phyloP scores from a whole-genome alignment of 2,329 filamentous ascomycete species.

The Parascedosporium putredinis region DNA sequence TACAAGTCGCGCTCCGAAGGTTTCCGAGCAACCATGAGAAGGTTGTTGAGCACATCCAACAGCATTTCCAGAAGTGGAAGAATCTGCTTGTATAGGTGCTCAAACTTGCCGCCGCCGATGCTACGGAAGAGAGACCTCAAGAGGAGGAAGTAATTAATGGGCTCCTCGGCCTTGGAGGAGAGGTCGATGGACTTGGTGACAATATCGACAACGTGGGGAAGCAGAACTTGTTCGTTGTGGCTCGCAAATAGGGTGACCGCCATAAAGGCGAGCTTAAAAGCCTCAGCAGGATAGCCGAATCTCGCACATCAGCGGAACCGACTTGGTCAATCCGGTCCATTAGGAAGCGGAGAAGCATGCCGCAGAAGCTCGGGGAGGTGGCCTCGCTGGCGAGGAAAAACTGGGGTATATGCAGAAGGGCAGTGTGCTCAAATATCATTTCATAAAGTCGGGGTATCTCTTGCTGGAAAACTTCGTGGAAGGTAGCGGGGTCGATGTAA shows the following conservation, averaged over 20 bases:
- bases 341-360: slow-evolving; percentile 93
- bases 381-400: slow-evolving; percentile 98
- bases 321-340: slow-evolving; percentile 97
- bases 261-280: slow-evolving; percentile 99
- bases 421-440: slow-evolving; percentile 95
- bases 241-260: slow-evolving; percentile 90
- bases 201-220: slow-evolving; percentile 94
- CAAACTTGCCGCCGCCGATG: slow-evolving; percentile 94
- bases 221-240: slow-evolving; percentile 89
- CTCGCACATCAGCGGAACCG: slow-evolving; percentile 81
- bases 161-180: slow-evolving; percentile 89
- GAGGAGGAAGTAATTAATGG: slow-evolving; percentile 96
- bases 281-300: slow-evolving; percentile 82
- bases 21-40: slow-evolving; percentile 82
- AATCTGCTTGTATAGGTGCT: slow-evolving; percentile 97
- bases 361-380: slow-evolving; percentile 93
- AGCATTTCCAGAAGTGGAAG: slow-evolving; percentile 94
- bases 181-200: slow-evolving; percentile 95
- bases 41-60: slow-evolving; percentile 89
- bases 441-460: slow-evolving; percentile 96
- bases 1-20: slow-evolving; percentile 89
- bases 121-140: slow-evolving; percentile 87
- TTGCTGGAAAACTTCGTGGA: slow-evolving; percentile 95
- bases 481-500: slow-evolving; percentile 94
- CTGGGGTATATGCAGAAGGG: slow-evolving; percentile 87